phyloP scores from a whole-genome alignment of 306 rosid genomes.

The Cercis canadensis region DNA sequence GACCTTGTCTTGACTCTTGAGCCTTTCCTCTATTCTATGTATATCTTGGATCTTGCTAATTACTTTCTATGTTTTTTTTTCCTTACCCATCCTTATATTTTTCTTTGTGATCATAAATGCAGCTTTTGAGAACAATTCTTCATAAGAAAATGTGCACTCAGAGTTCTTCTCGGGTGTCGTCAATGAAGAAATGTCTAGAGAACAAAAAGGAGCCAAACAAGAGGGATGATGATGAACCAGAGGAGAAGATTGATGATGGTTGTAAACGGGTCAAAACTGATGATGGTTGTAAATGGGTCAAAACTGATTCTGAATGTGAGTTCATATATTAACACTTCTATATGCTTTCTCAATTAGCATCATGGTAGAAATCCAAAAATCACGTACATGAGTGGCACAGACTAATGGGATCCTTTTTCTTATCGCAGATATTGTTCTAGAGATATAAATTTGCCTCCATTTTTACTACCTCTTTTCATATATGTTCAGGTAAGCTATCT shows the following conservation, averaged over 20 bases:
- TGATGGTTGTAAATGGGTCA: constrained; percentile 90
- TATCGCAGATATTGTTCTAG: constrained; percentile 92
- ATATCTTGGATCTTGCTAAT: too few species aligned
- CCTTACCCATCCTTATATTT: background rate
- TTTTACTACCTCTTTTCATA: constrained; percentile 32
- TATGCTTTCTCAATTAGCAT: background rate
- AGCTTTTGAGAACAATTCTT: constrained; percentile 89
- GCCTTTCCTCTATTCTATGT: too few species aligned
- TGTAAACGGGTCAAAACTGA: constrained; percentile 80
- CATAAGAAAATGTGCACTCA: constrained; percentile 76
- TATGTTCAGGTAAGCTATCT: constrained; percentile 44
- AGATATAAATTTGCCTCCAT: constrained; percentile 59
- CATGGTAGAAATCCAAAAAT: background rate
- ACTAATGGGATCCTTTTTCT: constrained; percentile 32
- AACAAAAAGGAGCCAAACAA: constrained; percentile 52
- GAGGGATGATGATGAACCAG: constrained; percentile 48
- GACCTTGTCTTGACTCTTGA: too few species aligned
- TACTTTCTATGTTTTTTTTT: background rate
- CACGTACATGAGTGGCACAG: background rate
- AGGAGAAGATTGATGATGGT: constrained; percentile 57
- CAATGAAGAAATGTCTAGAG: constrained; percentile 65
- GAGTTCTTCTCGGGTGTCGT: constrained; percentile 50
- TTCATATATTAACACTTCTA: constrained; percentile 3
- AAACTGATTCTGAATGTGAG: constrained; percentile 98
- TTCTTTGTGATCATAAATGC: constrained; percentile 30